Percentiles rank a stretch among this genome's conserved stretches.
These are phyloP conservation scores for Coemansia sp. DNA, from an alignment of 192 early-diverging fungal genomes.

Conservation along the genomic window DNA sequence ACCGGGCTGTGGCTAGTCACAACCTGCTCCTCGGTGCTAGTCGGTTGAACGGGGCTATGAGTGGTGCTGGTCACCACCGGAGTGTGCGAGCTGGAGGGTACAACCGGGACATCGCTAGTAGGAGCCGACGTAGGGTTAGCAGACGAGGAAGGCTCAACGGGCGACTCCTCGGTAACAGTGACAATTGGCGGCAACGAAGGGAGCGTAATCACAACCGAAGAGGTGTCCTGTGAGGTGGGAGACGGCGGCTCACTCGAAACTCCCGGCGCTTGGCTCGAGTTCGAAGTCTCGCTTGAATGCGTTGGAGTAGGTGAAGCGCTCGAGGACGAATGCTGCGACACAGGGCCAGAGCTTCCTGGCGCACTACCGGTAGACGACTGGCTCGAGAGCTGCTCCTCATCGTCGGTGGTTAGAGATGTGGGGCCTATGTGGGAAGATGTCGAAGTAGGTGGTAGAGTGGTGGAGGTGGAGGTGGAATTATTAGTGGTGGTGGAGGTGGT, in stretches of 20 bases:
- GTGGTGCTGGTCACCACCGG: neutral
- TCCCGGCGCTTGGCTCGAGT: neutral
- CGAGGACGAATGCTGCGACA: neutral
- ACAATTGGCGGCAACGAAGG: neutral
- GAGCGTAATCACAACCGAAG: neutral
- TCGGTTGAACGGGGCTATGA: neutral
- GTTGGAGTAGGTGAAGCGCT: neutral
- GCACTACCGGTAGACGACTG: neutral
- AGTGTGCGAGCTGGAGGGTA: neutral
- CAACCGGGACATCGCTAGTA: neutral
- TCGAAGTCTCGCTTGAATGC: neutral
- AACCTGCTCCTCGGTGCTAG: neutral
- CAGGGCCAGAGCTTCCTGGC: neutral
- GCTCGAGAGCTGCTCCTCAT: neutral
- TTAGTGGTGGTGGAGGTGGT: slow-evolving; percentile 8
- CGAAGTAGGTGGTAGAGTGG: slow-evolving; percentile 3
- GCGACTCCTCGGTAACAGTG: neutral
- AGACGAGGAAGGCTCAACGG: neutral
- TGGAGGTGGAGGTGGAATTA: slow-evolving; percentile 2
- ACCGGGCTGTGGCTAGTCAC: neutral
- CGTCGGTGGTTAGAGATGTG: neutral
- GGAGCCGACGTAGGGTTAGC: neutral
- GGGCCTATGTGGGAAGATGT: slow-evolving; percentile 7
- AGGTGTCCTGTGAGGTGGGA: neutral
- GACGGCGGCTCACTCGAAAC: neutral